Evolutionary conservation across 129 eudicot genomes (phyloP).

Genomic region (Lactuca saligna): DNA sequence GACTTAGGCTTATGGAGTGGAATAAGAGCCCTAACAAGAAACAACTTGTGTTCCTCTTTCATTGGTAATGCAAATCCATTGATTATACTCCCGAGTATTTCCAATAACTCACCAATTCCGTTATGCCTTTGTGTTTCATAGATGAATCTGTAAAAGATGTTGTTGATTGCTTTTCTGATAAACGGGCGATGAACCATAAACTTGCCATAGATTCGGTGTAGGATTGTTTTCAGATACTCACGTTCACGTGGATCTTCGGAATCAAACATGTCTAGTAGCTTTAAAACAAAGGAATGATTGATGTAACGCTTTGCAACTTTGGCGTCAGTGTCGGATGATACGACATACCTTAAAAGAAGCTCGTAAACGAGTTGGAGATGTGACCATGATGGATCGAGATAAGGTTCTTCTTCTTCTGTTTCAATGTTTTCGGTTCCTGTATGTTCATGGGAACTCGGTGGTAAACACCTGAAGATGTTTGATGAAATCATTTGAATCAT

Average conservation of each 20-base stretch:
- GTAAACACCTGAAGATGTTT: constrained; percentile 67
- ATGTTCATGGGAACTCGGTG: constrained; percentile 59
- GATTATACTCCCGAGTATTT: constrained; percentile 80
- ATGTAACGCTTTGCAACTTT: constrained; percentile 69
- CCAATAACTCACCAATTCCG: constrained; percentile 77
- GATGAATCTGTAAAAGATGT: constrained; percentile 66
- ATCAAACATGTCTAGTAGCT: constrained; percentile 70
- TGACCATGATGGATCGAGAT: constrained; percentile 70
- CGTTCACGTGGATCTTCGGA: constrained; percentile 81
- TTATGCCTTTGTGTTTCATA: constrained; percentile 72
- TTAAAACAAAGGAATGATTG: constrained; percentile 65
- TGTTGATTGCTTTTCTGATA: constrained; percentile 74
- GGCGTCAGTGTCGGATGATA: constrained; percentile 66
- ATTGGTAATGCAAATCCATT: constrained; percentile 85
- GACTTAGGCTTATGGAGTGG: constrained; percentile 82
- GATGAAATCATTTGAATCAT: constrained; percentile 62
- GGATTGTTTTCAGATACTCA: constrained; percentile 69
- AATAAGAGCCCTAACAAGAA: constrained; percentile 71
- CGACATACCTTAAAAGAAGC: constrained; percentile 62
- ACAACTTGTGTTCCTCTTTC: constrained; percentile 86
- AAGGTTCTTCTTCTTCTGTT: constrained; percentile 71
- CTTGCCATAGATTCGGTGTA: constrained; percentile 77
- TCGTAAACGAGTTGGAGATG: constrained; percentile 76
- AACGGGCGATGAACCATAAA: constrained; percentile 89
- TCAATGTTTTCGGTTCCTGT: constrained; percentile 54